Evolutionary conservation across 1,284 basidiomycete species (phyloP), one percentile per base, ranked within the genome.

Genomic region (Marasmius sp.): DNA sequence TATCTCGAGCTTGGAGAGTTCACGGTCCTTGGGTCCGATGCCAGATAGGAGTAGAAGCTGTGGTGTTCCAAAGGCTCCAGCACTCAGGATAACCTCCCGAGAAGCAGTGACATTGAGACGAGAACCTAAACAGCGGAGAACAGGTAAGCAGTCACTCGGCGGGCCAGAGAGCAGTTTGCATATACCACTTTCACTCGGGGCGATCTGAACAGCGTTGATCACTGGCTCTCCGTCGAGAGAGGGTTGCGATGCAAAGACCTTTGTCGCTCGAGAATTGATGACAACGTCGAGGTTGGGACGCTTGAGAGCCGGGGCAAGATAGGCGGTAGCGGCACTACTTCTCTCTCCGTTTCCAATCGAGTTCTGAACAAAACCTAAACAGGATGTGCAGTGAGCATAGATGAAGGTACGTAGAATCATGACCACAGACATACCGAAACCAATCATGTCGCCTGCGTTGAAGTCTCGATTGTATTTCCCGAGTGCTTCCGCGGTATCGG

Each of bases 21-120:
- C 66, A 10, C n/a, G n/a, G n/a, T 52, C 53, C 39, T 61, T 57
- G 63, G 70, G 65, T 12, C 79, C 79, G 60, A 80, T 77, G 48
- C 79, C 79, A 16, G 75, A 76, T 27, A 75, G 72, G 60, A 76
- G 68, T 33, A 78, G 71, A 18, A 78, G 67, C 54, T 75, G 74
- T 9, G 78, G 77, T 6, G 71, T 69, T 9, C 61, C 65, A 22
- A 77, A 65, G 1, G 73, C 66, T 39, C 76, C 76, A 4, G 74
- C 72, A 57, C 75, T 74, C 6, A 79, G 68, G 36, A 79, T 71
- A n/a, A 78, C 57, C 56, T 77, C 75, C 50, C 69, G 71, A 39
- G 58, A 60, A 6, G 69, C 75, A n/a, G 53, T 61, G 58, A 69
- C 20, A n/a, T 54, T 54, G 34, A 57, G 37, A 8, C 18, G 63